phyloP scores from a whole-genome alignment of 306 rosid genomes.

The Sphenostylis stenocarpa region DNA sequence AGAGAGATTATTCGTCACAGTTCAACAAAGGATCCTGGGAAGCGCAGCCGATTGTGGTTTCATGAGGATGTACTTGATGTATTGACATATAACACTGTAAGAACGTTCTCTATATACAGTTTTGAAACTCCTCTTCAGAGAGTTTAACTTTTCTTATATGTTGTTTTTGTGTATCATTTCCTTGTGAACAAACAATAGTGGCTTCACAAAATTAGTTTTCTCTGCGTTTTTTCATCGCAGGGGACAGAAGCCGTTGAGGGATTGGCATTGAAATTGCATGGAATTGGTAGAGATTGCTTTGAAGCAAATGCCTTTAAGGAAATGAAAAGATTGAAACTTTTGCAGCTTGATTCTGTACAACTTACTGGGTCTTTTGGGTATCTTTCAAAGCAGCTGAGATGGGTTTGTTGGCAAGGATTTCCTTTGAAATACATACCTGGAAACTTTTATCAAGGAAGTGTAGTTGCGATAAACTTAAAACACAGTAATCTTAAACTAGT shows the following conservation, averaged over 20 bases:
- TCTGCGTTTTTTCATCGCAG: neutral
- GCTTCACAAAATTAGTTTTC: neutral
- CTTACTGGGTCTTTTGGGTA: conserved; percentile 26
- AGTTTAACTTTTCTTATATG: too few species aligned
- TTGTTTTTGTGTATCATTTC: neutral
- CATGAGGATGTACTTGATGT: conserved; percentile 21
- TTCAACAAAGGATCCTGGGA: conserved; percentile 1
- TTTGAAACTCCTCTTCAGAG: neutral
- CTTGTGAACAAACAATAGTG: neutral
- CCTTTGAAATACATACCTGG: neutral
- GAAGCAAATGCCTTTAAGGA: conserved; percentile 29
- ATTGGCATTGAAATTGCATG: conserved; percentile 9
- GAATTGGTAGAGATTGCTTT: neutral
- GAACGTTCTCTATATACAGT: neutral
- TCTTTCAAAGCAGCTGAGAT: neutral
- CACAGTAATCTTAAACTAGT: neutral
- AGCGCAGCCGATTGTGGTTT: conserved; percentile 29
- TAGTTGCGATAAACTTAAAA: neutral
- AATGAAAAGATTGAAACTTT: conserved; percentile 46
- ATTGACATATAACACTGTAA: conserved; percentile 21
- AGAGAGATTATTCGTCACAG: conserved; percentile 33
- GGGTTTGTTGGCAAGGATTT: neutral
- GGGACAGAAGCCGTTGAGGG: conserved; percentile 31
- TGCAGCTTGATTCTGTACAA: conserved; percentile 35
- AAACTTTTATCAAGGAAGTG: neutral